phyloP scores from a whole-genome alignment of 805 yeast species.

The Cyberlindnera xylosilytica region DNA sequence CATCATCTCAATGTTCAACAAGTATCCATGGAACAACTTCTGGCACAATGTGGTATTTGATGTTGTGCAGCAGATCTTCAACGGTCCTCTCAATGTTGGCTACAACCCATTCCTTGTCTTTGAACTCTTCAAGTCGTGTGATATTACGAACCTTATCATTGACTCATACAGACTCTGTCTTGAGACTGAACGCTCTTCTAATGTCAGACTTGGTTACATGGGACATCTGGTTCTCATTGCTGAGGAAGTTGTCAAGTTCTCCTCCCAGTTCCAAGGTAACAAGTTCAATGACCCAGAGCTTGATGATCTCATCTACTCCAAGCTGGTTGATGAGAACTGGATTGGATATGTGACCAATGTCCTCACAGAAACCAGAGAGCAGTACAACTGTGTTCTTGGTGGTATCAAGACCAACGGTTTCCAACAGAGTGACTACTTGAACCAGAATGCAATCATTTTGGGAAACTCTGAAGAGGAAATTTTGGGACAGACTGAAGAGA shows the following conservation, averaged over 20 bases:
- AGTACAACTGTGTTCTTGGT: slow-evolving; percentile 84
- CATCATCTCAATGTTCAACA: slow-evolving; percentile 65
- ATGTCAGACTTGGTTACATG: slow-evolving; percentile 88
- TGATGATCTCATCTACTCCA: slow-evolving; percentile 26
- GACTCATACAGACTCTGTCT: slow-evolving; percentile 60
- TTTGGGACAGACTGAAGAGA: slow-evolving; percentile 2
- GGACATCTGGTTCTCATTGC: slow-evolving; percentile 92
- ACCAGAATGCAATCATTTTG: slow-evolving; percentile 24
- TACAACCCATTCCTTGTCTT: slow-evolving; percentile 60
- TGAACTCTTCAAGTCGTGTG: slow-evolving; percentile 59
- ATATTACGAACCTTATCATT: slow-evolving; percentile 61
- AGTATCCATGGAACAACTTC: slow-evolving; percentile 81
- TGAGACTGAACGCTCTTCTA: slow-evolving; percentile 56
- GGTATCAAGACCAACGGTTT: slow-evolving; percentile 39
- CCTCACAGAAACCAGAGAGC: slow-evolving; percentile 76
- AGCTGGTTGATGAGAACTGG: slow-evolving; percentile 51
- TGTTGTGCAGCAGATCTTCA: slow-evolving; percentile 75
- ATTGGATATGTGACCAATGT: slow-evolving; percentile 70
- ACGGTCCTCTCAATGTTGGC: slow-evolving; percentile 71
- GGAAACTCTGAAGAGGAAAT: slow-evolving; percentile 29
- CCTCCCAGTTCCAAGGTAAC: slow-evolving; percentile 32
- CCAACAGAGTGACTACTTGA: slow-evolving; percentile 22
- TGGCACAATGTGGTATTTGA: slow-evolving; percentile 85
- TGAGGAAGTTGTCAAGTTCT: slow-evolving; percentile 92
- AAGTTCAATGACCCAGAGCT: slow-evolving; percentile 25